Conservation (phyloP, 108 stramenopile genomes). For the Skeletonema menzelii region DNA sequence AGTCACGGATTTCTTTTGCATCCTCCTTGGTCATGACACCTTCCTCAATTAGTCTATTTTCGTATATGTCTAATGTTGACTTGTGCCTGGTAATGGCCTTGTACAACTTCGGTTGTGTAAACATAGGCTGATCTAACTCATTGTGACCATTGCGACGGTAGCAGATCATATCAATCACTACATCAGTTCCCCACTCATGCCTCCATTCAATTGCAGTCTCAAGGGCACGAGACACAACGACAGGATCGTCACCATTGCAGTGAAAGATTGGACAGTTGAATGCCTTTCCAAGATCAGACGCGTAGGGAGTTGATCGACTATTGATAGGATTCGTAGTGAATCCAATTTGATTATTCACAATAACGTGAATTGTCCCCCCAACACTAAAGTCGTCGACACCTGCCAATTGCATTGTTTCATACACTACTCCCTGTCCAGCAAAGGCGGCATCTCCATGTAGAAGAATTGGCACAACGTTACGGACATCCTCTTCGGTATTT, state of each 20-base stretch:
- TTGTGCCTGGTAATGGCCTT: slow-evolving; percentile 88
- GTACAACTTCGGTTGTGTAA: slow-evolving; percentile 98
- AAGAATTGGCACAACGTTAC: slow-evolving; percentile 92
- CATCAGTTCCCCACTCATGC: slow-evolving; percentile 95
- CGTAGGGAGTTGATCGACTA: slow-evolving; percentile 95
- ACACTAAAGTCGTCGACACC: slow-evolving; percentile 90
- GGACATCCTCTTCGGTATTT: slow-evolving; percentile 78
- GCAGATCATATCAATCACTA: slow-evolving; percentile 98
- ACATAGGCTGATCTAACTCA: slow-evolving; percentile 98
- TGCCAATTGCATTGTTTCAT: slow-evolving; percentile 98
- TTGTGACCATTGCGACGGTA: slow-evolving; percentile 99
- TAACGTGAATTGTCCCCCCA: slow-evolving; percentile 99
- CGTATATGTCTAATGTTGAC: slow-evolving; percentile 85
- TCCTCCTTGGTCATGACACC: slow-evolving; percentile 88
- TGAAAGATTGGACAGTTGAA: slow-evolving; percentile 99
- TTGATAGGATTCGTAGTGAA: slow-evolving; percentile 98
- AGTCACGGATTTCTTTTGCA: slow-evolving; percentile 80
- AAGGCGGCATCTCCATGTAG: slow-evolving; percentile 99
- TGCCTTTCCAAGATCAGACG: slow-evolving; percentile 97
- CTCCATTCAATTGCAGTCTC: slow-evolving; percentile 98
- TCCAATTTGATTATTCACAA: slow-evolving; percentile 99
- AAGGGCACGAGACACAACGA: slow-evolving; percentile 93
- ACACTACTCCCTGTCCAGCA: slow-evolving; percentile 98
- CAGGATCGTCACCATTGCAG: slow-evolving; percentile 99
- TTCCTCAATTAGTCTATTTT: slow-evolving; percentile 76